Evolutionary conservation across 208 protist species (phyloP).

Genomic region (Lotmaria passim): DNA sequence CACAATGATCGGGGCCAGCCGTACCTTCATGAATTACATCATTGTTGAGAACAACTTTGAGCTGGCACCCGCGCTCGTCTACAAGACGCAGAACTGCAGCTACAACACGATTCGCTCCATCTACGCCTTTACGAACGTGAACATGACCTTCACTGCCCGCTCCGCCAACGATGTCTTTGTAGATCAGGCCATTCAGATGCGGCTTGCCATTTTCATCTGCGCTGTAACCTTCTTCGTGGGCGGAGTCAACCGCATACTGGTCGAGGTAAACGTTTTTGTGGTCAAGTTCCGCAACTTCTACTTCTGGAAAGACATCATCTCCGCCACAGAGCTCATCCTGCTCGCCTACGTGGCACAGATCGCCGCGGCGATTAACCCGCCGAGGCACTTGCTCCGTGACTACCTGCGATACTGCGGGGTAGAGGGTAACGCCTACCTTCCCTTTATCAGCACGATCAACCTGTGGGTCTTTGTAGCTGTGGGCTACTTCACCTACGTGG

Average conservation of each 20-base stretch:
- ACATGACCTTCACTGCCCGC: slow-evolving; percentile 40
- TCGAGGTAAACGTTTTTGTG: slow-evolving; percentile 69
- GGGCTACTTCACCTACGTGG: slow-evolving; percentile 58
- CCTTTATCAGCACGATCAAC: slow-evolving; percentile 46
- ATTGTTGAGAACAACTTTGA: slow-evolving; percentile 44
- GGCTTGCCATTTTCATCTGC: slow-evolving; percentile 63
- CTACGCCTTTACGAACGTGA: slow-evolving; percentile 62
- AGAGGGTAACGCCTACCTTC: slow-evolving; percentile 42
- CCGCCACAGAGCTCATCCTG: slow-evolving; percentile 66
- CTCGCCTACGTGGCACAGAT: slow-evolving; percentile 60
- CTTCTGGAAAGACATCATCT: slow-evolving; percentile 77
- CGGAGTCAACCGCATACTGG: slow-evolving; percentile 54
- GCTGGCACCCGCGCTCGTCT: slow-evolving; percentile 41
- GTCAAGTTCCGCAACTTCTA: slow-evolving; percentile 73
- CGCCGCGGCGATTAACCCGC: slow-evolving; percentile 32
- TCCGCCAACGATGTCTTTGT: slow-evolving; percentile 75
- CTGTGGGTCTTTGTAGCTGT: slow-evolving; percentile 65
- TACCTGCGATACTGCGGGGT: slow-evolving; percentile 69
- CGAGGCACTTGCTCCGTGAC: slow-evolving; percentile 48
- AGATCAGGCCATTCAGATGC: slow-evolving; percentile 72
- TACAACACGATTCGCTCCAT: slow-evolving; percentile 51
- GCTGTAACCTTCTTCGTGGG: slow-evolving; percentile 50
- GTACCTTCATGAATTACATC: slow-evolving; percentile 62
- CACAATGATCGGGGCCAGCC: slow-evolving; percentile 38
- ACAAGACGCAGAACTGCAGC: slow-evolving; percentile 53